These are phyloP conservation scores for Yamadazyma nakazawae DNA, from an alignment of 805 yeast species.

Conservation along the genomic window DNA sequence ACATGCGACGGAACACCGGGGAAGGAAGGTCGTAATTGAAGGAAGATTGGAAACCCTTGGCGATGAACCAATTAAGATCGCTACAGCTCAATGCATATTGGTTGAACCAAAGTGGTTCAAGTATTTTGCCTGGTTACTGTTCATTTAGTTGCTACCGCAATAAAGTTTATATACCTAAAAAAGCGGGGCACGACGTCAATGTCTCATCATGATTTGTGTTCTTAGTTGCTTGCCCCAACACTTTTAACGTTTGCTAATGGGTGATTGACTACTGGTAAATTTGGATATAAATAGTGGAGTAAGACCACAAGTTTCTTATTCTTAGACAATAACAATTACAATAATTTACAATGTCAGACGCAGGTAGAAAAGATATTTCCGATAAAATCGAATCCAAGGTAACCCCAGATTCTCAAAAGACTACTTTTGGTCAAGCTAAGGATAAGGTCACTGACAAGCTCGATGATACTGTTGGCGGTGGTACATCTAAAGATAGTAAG, in stretches of 20 bases:
- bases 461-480: conserved; percentile 38
- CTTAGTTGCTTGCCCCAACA: not conserved
- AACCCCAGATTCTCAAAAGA: conserved; percentile 42
- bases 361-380: conserved; percentile 40
- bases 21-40: conserved; percentile 76
- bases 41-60: conserved; percentile 58
- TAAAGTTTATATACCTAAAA: not conserved
- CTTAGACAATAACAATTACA: not conserved
- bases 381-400: conserved; percentile 37
- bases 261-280: not conserved
- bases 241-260: not conserved
- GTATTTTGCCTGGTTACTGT: conserved; percentile 47
- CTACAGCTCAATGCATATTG: conserved; percentile 63
- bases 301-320: not conserved
- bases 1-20: conserved; percentile 59
- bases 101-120: conserved; percentile 91
- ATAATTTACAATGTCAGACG: conserved; percentile 35
- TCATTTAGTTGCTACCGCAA: conserved; percentile 2
- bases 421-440: conserved; percentile 33
- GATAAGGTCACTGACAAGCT: conserved; percentile 35
- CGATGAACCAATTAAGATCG: conserved; percentile 39
- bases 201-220: not conserved
- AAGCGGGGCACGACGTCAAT: not conserved
- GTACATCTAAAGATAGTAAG: conserved; percentile 34
- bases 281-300: conserved; percentile 4